These are phyloP conservation scores for Plectosphaerella cucumerina DNA, from an alignment of 2,329 filamentous ascomycete genomes.

Conservation along the genomic window DNA sequence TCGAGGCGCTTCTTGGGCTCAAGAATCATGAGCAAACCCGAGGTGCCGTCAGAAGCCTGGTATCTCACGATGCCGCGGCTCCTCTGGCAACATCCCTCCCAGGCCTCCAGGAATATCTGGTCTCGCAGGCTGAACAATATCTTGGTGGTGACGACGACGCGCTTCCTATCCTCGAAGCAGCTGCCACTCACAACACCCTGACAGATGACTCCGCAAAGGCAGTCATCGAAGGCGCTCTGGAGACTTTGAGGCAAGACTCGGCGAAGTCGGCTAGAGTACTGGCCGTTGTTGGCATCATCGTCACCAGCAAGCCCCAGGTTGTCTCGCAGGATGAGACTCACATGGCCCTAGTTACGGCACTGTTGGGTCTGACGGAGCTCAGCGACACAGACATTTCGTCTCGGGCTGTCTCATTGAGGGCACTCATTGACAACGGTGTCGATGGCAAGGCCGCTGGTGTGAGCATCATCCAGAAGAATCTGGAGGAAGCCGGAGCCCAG, in stretches of 20 bases:
- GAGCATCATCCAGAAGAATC: conserved; percentile 50
- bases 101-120: conserved; percentile 38
- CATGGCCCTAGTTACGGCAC: conserved; percentile 44
- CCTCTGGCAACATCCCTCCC: conserved; percentile 31
- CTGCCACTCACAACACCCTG: conserved; percentile 37
- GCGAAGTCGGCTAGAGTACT: conserved; percentile 26
- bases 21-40: conserved; percentile 22
- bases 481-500: conserved; percentile 42
- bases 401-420: conserved; percentile 37
- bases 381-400: conserved; percentile 31
- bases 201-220: conserved; percentile 25
- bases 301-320: conserved; percentile 37
- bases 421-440: conserved; percentile 39
- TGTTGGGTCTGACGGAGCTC: conserved; percentile 52
- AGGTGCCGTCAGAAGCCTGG: conserved; percentile 36
- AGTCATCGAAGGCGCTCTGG: conserved; percentile 29
- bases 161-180: conserved; percentile 45
- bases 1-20: conserved; percentile 33
- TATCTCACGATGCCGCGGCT: conserved; percentile 38
- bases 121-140: neutral
- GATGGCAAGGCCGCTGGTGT: conserved; percentile 40
- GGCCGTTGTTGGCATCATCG: conserved; percentile 42
- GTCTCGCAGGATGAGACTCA: conserved; percentile 42
- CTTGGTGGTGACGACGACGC: conserved; percentile 17
- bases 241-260: conserved; percentile 24